phyloP scores from a whole-genome alignment of 2,329 filamentous ascomycete species.

The Blastomyces gilchristii region DNA sequence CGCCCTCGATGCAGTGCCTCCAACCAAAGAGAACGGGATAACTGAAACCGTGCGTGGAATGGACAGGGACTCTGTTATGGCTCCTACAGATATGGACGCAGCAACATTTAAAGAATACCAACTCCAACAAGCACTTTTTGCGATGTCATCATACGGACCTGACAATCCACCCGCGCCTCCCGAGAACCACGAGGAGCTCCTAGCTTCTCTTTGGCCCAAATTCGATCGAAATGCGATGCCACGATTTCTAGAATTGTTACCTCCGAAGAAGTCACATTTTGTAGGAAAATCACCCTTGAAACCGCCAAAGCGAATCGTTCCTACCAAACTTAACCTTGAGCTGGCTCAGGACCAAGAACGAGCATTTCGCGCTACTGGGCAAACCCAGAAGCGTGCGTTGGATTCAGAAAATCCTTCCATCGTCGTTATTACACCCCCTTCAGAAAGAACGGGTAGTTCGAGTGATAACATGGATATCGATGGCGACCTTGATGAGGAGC shows the following conservation, averaged over 20 bases:
- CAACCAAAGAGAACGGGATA: constrained; percentile 3
- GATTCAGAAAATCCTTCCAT: constrained; percentile 49
- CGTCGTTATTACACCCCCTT: constrained; percentile 36
- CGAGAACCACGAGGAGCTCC: constrained; percentile 62
- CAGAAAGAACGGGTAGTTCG: constrained; percentile 41
- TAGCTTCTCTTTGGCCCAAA: constrained; percentile 69
- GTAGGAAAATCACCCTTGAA: constrained; percentile 69
- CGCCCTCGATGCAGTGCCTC: not conserved
- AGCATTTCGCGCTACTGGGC: constrained; percentile 63
- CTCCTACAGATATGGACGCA: constrained; percentile 33
- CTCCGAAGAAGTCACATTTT: constrained; percentile 67
- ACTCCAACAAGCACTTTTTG: constrained; percentile 39
- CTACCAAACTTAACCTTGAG: constrained; percentile 81
- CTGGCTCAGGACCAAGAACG: constrained; percentile 79
- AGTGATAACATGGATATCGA: constrained; percentile 41
- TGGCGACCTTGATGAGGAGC: constrained; percentile 48
- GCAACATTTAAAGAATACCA: constrained; percentile 35
- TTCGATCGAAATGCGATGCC: constrained; percentile 68
- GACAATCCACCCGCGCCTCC: constrained; percentile 58
- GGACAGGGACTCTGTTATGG: constrained; percentile 20
- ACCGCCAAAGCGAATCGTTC: constrained; percentile 69
- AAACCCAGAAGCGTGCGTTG: constrained; percentile 42
- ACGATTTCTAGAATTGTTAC: constrained; percentile 72
- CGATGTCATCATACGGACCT: constrained; percentile 39
- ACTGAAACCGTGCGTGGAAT: constrained; percentile 8